Evolutionary conservation across 169 alveolate species (phyloP).

Genomic region (Plasmodium gonderi): DNA sequence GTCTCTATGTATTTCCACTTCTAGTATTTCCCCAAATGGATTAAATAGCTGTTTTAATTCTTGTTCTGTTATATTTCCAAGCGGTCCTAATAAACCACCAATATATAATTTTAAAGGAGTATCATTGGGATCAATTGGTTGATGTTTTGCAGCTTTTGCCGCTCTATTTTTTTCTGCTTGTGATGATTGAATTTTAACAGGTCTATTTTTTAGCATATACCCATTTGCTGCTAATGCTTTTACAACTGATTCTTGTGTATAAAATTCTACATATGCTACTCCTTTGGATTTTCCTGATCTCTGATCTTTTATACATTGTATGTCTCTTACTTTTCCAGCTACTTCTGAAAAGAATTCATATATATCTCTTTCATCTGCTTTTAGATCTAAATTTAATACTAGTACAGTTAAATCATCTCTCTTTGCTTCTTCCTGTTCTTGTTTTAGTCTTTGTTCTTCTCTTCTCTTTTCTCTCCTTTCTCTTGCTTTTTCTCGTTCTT

Average conservation of each 20-base stretch:
- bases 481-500: constrained; percentile 65
- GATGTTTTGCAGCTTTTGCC: constrained; percentile 95
- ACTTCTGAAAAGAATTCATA: constrained; percentile 94
- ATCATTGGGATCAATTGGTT: constrained; percentile 89
- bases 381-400: constrained; percentile 92
- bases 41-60: constrained; percentile 93
- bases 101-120: constrained; percentile 92
- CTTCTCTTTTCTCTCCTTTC: constrained; percentile 78
- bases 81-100: constrained; percentile 93
- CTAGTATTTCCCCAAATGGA: constrained; percentile 95
- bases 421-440: constrained; percentile 96
- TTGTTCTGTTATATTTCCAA: constrained; percentile 88
- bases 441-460: constrained; percentile 84
- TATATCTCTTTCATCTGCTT: constrained; percentile 96
- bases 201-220: constrained; percentile 91
- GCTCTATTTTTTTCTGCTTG: constrained; percentile 99
- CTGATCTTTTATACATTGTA: constrained; percentile 95
- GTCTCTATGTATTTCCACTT: constrained; percentile 93
- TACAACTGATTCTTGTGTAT: constrained; percentile 95
- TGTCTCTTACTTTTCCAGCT: constrained; percentile 98
- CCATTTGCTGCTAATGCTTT: constrained; percentile 96
- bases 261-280: constrained; percentile 98
- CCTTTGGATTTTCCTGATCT: constrained; percentile 97
- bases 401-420: constrained; percentile 98
- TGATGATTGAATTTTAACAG: constrained; percentile 94